These are phyloP conservation scores for Groenewaldozyma auringiensis DNA, from an alignment of 1,139 yeast genomes.

Conservation along the genomic window DNA sequence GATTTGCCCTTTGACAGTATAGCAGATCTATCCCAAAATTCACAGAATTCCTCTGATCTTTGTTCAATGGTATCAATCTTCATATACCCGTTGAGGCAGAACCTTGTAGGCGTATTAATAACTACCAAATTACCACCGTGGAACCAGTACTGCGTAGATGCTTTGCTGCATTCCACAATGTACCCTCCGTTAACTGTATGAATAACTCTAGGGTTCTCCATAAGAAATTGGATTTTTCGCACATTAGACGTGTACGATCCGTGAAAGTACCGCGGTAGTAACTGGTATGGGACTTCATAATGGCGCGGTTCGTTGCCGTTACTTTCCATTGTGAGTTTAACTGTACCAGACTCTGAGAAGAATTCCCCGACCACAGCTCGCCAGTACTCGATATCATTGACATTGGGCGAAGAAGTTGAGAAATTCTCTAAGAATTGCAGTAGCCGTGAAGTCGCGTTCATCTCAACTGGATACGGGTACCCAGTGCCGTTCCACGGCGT, in stretches of 20 bases:
- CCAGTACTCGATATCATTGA: slow-evolving; percentile 42
- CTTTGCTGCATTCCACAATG: slow-evolving; percentile 51
- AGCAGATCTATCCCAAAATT: slow-evolving; percentile 4
- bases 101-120: slow-evolving; percentile 50
- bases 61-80: slow-evolving; percentile 68
- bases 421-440: slow-evolving; percentile 36
- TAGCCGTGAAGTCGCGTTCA: slow-evolving; percentile 28
- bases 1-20: neutral
- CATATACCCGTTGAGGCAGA: slow-evolving; percentile 53
- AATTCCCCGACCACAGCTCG: slow-evolving; percentile 39
- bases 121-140: slow-evolving; percentile 65
- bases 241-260: slow-evolving; percentile 50
- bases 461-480: slow-evolving; percentile 8
- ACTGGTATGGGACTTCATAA: slow-evolving; percentile 55
- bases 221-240: slow-evolving; percentile 46
- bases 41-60: slow-evolving; percentile 39
- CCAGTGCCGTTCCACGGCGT: slow-evolving; percentile 4
- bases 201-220: slow-evolving; percentile 61
- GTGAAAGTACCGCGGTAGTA: slow-evolving; percentile 60
- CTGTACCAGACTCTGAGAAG: slow-evolving; percentile 42
- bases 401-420: slow-evolving; percentile 32
- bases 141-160: slow-evolving; percentile 49
- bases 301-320: slow-evolving; percentile 41
- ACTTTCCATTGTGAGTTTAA: slow-evolving; percentile 32
- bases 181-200: slow-evolving; percentile 60